These are phyloP conservation scores for Cephalotrichum gorgonifer DNA, from an alignment of 2,329 filamentous ascomycete genomes.

Conservation along the genomic window DNA sequence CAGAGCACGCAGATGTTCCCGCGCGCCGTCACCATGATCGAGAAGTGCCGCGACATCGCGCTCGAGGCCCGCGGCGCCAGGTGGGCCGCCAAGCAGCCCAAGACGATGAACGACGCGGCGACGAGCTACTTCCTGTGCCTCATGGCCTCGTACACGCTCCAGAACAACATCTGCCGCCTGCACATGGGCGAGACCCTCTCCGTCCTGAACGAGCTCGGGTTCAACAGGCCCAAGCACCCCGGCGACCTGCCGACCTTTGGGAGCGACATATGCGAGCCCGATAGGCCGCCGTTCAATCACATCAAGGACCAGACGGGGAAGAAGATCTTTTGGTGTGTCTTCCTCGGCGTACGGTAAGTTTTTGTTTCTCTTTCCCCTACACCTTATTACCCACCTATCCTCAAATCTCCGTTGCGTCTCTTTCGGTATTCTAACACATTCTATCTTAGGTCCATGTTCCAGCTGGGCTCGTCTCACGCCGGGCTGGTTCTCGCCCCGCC, in stretches of 20 bases:
- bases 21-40: slow-evolving; percentile 57
- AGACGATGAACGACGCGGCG: slow-evolving; percentile 46
- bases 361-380: no score
- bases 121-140: slow-evolving; percentile 69
- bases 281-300: slow-evolving; percentile 48
- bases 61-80: slow-evolving; percentile 53
- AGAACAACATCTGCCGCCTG: slow-evolving; percentile 55
- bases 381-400: no score
- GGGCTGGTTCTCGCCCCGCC: slow-evolving; percentile 68
- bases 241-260: slow-evolving; percentile 28
- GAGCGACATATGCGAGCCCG: slow-evolving; percentile 24
- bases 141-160: slow-evolving; percentile 55
- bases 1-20: slow-evolving; percentile 56
- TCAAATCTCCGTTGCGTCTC: no score
- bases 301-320: slow-evolving; percentile 65
- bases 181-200: slow-evolving; percentile 65
- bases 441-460: slow-evolving; percentile 60
- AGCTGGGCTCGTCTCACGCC: slow-evolving; percentile 61
- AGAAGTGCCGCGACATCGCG: slow-evolving; percentile 61
- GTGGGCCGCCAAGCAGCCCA: slow-evolving; percentile 34
- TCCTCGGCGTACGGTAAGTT: slow-evolving; percentile 58
- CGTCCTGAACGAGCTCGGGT: slow-evolving; percentile 57
- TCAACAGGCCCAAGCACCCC: slow-evolving; percentile 43
- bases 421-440: no score
- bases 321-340: slow-evolving; percentile 75